phyloP scores from a whole-genome alignment of 768 basidiomycete species.

The Rickenella mellea region DNA sequence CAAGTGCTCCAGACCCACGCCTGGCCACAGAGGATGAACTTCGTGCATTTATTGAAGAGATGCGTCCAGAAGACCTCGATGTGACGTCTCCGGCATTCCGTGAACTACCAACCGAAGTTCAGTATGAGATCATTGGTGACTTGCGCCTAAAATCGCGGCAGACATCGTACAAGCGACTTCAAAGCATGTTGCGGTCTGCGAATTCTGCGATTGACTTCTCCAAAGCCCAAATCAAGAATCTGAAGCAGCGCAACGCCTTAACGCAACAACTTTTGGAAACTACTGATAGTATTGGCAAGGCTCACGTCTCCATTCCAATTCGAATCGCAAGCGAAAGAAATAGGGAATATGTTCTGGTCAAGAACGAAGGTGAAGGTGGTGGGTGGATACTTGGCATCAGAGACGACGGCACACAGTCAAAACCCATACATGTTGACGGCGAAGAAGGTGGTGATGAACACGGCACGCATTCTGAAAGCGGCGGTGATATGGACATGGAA shows the following conservation, averaged over 20 bases:
- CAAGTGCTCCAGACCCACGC: slow-evolving; percentile 72
- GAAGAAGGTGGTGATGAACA: slow-evolving; percentile 29
- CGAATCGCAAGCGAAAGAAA: slow-evolving; percentile 94
- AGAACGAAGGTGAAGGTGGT: slow-evolving; percentile 78
- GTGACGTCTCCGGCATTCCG: slow-evolving; percentile 83
- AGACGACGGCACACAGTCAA: slow-evolving; percentile 74
- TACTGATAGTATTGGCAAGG: slow-evolving; percentile 87
- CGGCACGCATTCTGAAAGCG: too few species aligned
- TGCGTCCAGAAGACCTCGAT: slow-evolving; percentile 94
- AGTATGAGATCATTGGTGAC: slow-evolving; percentile 98
- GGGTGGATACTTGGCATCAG: slow-evolving; percentile 94
- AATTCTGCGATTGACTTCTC: slow-evolving; percentile 90
- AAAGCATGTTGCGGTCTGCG: slow-evolving; percentile 78
- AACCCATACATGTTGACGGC: slow-evolving; percentile 81
- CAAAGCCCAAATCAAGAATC: slow-evolving; percentile 86
- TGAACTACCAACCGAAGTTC: slow-evolving; percentile 89
- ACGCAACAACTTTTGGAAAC: slow-evolving; percentile 91
- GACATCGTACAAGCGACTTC: slow-evolving; percentile 83
- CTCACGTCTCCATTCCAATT: slow-evolving; percentile 82
- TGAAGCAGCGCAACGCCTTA: slow-evolving; percentile 79
- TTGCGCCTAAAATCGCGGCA: slow-evolving; percentile 89
- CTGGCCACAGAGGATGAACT: slow-evolving; percentile 96
- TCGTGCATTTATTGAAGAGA: slow-evolving; percentile 86
- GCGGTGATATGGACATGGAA: slow-evolving; percentile 67
- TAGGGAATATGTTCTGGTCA: slow-evolving; percentile 88